A percentile compares a stretch with the other conserved stretches of the same genome.
These are phyloP conservation scores for Trametes sp. DNA, from an alignment of 1,284 basidiomycete species.

Conservation along the genomic window DNA sequence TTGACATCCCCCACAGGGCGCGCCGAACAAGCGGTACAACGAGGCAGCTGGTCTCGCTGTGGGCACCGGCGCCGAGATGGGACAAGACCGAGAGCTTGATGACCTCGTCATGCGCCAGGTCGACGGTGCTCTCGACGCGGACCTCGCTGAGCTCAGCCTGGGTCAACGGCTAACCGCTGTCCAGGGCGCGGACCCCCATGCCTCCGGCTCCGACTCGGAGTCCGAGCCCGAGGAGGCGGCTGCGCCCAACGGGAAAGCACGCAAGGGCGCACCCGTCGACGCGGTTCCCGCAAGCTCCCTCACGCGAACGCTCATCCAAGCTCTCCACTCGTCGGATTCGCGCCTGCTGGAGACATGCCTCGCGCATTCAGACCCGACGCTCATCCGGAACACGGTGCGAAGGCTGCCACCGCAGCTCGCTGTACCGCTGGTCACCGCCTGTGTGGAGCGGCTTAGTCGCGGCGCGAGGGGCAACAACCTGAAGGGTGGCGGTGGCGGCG, in stretches of 20 bases:
- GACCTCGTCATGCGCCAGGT: constrained; percentile 56
- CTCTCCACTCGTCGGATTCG: constrained; percentile 94
- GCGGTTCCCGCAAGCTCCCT: constrained; percentile 85
- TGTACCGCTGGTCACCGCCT: constrained; percentile 87
- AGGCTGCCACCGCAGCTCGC: constrained; percentile 91
- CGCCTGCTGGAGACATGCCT: constrained; percentile 91
- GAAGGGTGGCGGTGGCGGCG: constrained; percentile 83
- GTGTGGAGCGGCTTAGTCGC: constrained; percentile 88
- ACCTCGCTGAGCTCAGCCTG: constrained; percentile 89
- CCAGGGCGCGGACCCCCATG: constrained; percentile 53
- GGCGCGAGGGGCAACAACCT: constrained; percentile 76
- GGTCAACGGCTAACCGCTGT: constrained; percentile 86
- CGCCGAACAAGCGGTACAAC: constrained; percentile 65
- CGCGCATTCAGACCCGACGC: constrained; percentile 78
- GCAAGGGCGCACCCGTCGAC: constrained; percentile 21
- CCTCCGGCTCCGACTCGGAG: constrained; percentile 53
- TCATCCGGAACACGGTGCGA: constrained; percentile 91
- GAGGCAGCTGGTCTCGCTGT: constrained; percentile 69
- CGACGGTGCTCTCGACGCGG: constrained; percentile 80
- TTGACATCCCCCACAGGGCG: constrained; percentile 40
- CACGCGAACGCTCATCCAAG: constrained; percentile 95
- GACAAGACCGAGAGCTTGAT: constrained; percentile 65
- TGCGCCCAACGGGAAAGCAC: constrained; percentile 41
- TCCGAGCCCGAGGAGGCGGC: constrained; percentile 48
- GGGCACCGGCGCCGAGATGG: constrained; percentile 67